Evolutionary conservation across 306 rosid species (phyloP), one percentile per base, ranked within the genome.

Genomic region (Echinosophora koreensis): DNA sequence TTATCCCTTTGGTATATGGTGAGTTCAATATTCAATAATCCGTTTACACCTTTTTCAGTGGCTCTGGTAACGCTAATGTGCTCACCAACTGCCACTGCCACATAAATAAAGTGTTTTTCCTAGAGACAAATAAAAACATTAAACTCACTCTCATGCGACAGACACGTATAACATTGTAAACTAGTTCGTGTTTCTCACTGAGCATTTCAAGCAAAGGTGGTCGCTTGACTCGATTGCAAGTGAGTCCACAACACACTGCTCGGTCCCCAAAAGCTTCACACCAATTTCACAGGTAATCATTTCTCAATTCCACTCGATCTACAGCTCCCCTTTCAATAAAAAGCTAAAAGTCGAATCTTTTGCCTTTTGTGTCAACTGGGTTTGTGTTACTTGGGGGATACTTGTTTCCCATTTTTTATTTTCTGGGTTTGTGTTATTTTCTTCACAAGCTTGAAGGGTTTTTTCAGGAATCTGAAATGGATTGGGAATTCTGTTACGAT

Each of bases 21-120:
- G 7, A 34, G 10, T 30, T 71, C 82, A 76, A 87, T 85, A 88
- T 30, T 73, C 81, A 78, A 87, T 85, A 88, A 87, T 89, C 97
- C 88, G 46, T 73, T 80, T 28, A 8, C 46, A 15, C 38, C 64
- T 8, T 74, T 85, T 95, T 92, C 96, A 90, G 99, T 95, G 99
- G 97, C 81, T 88, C 87, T 89, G 87, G 74, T 80, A 77, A 70
- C 44, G 80, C 91, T 88, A 83, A 28, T 76, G 28, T 74, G 27
- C 70, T 76, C 85, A 64, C 69, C 27, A 76, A 56, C 65, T 63
- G 82, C 69, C 79, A 85, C 80, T 80, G 88, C 93, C 94, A 83
- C 90, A 84, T 54, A 84, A 16, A 76, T 8, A 10, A 39, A 10
- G 14, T 28, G 22, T 22, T 44, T 68, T 71, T 17, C 65, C 47